Evolutionary conservation across 306 rosid genomes (phyloP).

Genomic region (Cucumis cinereus): DNA sequence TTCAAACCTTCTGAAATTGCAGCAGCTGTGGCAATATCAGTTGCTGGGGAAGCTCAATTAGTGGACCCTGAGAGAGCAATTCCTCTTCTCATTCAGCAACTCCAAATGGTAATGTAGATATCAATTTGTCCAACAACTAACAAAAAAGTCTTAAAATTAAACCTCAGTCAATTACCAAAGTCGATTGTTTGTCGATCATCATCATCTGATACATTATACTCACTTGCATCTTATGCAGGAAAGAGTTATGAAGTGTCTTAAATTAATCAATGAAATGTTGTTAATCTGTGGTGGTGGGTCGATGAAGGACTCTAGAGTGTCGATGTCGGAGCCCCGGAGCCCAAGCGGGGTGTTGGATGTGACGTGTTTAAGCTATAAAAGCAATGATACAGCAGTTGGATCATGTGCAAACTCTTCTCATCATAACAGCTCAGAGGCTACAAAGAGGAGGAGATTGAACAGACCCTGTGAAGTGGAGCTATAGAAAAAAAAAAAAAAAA

Average conservation of each 20-base stretch:
- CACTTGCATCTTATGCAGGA: constrained; percentile 37
- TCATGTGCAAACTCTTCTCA: constrained; percentile 60
- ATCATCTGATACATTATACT: background rate
- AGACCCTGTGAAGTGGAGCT: constrained; percentile 49
- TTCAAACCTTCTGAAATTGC: constrained; percentile 89
- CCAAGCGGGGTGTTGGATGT: constrained; percentile 82
- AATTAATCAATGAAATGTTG: constrained; percentile 31
- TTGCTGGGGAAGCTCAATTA: constrained; percentile 42
- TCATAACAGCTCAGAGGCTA: constrained; percentile 35
- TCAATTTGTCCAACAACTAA: constrained; percentile 21
- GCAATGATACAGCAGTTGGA: constrained; percentile 48
- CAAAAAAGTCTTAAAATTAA: background rate
- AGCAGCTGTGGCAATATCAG: constrained; percentile 73
- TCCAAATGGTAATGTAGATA: constrained; percentile 40
- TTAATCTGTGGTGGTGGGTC: constrained; percentile 14
- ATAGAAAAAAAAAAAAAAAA: constrained; percentile 13
- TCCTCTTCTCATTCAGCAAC: constrained; percentile 44
- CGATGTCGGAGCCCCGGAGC: constrained; percentile 45
- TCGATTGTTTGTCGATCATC: background rate
- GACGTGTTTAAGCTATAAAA: constrained; percentile 67
- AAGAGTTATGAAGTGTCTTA: constrained; percentile 49
- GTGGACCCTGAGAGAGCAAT: constrained; percentile 40
- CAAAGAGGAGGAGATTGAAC: constrained; percentile 86
- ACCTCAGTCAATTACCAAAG: background rate
- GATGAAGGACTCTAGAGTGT: constrained; percentile 21